Evolutionary conservation across 2,329 filamentous ascomycete species (phyloP).

Genomic region (Tolypocladium album): DNA sequence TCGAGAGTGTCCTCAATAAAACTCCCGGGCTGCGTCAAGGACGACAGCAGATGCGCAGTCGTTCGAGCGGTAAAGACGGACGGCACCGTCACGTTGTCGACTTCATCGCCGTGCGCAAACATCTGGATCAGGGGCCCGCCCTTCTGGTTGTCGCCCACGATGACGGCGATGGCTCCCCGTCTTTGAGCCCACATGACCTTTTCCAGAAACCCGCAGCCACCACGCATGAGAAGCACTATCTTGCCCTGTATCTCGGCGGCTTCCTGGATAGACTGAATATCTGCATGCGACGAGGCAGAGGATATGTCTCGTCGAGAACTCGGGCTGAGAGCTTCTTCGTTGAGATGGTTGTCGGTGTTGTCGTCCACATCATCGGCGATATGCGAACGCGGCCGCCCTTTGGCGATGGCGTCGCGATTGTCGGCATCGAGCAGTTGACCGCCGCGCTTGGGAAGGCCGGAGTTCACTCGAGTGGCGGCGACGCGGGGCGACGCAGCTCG

Average conservation of each 20-base stretch:
- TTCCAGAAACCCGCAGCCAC: constrained; percentile 91
- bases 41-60: constrained; percentile 84
- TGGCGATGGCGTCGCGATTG: constrained; percentile 10
- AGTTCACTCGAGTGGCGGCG: constrained; percentile 7
- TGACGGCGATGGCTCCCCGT: constrained; percentile 76
- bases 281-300: constrained; percentile 52
- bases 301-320: constrained; percentile 23
- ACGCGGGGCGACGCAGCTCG: constrained; percentile 15
- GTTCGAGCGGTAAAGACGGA: constrained; percentile 92
- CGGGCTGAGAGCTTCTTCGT: constrained; percentile 34
- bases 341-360: constrained; percentile 77
- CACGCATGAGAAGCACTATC: constrained; percentile 80
- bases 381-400: constrained; percentile 3
- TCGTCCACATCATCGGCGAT: constrained; percentile 39
- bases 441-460: constrained; percentile 8
- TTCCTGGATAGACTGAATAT: constrained; percentile 87
- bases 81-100: constrained; percentile 88
- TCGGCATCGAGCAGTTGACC: constrained; percentile 15
- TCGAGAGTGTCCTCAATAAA: constrained; percentile 49
- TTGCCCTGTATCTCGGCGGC: constrained; percentile 88
- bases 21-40: constrained; percentile 64
- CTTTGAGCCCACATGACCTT: constrained; percentile 97
- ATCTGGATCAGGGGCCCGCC: constrained; percentile 89
- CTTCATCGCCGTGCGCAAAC: constrained; percentile 88
- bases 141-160: constrained; percentile 87